phyloP scores from a whole-genome alignment of 1,284 basidiomycete species.

The Moesziomyces sp. region DNA sequence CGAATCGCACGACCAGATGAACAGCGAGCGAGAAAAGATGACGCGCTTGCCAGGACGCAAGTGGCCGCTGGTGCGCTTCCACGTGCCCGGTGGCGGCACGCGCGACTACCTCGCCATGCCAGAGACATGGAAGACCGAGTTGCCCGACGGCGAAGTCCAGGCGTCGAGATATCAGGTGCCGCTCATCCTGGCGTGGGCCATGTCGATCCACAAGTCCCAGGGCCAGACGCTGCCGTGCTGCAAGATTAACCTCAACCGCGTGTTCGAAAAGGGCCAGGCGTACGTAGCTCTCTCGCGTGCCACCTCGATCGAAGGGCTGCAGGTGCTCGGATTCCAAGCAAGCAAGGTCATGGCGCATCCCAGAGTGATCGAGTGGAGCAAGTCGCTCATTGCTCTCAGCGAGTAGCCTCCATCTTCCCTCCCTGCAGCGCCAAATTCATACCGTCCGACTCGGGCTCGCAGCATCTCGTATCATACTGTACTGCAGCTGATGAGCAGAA shows the following conservation, averaged over 20 bases:
- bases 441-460: too few relatives aligned
- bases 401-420: neutral
- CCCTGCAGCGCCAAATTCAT: neutral
- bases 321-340: slow-evolving; percentile 81
- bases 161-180: slow-evolving; percentile 62
- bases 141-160: slow-evolving; percentile 67
- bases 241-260: slow-evolving; percentile 61
- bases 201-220: slow-evolving; percentile 68
- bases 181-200: slow-evolving; percentile 66
- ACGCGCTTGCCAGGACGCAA: slow-evolving; percentile 31
- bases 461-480: too few relatives aligned
- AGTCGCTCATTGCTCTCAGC: slow-evolving; percentile 34
- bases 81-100: slow-evolving; percentile 45
- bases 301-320: slow-evolving; percentile 87
- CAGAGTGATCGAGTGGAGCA: slow-evolving; percentile 60
- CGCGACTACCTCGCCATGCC: slow-evolving; percentile 56
- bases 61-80: slow-evolving; percentile 64
- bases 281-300: slow-evolving; percentile 97
- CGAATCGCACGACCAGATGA: slow-evolving; percentile 40
- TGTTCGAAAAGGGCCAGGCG: slow-evolving; percentile 74
- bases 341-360: slow-evolving; percentile 62
- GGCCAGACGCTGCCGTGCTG: slow-evolving; percentile 65
- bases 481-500: neutral
- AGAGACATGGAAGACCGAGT: slow-evolving; percentile 68
- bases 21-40: slow-evolving; percentile 56